A percentile compares a stretch with the other conserved stretches of the same genome.
phyloP scores from a whole-genome alignment of 2,329 filamentous ascomycete genomes.

The Colletotrichum paranaense region DNA sequence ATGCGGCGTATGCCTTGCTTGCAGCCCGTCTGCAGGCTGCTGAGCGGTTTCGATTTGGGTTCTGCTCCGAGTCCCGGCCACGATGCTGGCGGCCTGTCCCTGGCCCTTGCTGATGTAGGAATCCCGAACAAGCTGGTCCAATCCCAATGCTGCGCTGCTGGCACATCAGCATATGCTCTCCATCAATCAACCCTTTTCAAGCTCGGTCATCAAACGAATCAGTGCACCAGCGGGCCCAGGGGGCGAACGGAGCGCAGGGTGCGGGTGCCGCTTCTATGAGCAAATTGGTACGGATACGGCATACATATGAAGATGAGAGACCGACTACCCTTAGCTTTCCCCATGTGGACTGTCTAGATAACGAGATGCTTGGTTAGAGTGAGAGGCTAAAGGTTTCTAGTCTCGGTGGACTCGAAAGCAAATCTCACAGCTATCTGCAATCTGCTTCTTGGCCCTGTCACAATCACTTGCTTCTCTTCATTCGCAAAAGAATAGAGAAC shows the following conservation, averaged over 20 bases:
- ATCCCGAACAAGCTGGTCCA: constrained; percentile 9
- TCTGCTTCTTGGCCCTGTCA: neutral
- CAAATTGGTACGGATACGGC: neutral
- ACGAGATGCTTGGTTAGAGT: neutral
- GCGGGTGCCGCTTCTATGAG: neutral
- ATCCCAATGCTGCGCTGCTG: constrained; percentile 1
- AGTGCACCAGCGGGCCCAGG: constrained; percentile 24
- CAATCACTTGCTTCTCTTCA: too few relatives aligned
- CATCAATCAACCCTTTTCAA: constrained; percentile 17
- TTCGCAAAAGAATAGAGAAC: too few relatives aligned
- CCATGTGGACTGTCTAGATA: neutral
- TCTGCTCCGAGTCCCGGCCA: constrained; percentile 2
- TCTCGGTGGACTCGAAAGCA: neutral
- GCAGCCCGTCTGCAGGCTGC: neutral
- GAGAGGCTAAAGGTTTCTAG: neutral
- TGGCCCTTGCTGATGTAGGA: neutral
- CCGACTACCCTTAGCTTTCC: neutral
- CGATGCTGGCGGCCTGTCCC: constrained; percentile 1
- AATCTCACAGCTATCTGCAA: neutral
- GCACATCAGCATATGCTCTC: constrained; percentile 1
- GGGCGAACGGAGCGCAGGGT: constrained; percentile 1
- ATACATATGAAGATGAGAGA: neutral
- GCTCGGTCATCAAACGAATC: constrained; percentile 29
- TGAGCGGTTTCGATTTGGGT: neutral
- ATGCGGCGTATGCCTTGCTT: neutral